phyloP scores from a whole-genome alignment of 192 early-diverging fungal species.

The Rhizophagus prolifer region DNA sequence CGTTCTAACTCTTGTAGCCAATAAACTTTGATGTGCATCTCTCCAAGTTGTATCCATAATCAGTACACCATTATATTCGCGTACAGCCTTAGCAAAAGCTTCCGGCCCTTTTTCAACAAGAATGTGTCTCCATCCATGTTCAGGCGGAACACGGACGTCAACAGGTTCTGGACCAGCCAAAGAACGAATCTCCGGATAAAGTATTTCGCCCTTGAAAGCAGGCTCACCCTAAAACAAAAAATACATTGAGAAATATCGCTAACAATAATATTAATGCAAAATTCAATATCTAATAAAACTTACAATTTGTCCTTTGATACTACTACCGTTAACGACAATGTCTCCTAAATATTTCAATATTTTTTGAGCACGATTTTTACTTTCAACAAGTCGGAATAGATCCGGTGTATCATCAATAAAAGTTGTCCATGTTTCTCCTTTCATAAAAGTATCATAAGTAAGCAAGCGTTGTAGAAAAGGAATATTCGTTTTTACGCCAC shows the following conservation, averaged over 20 bases:
- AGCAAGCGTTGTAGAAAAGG: slow-evolving; percentile 88
- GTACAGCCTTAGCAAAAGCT: slow-evolving; percentile 89
- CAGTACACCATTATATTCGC: slow-evolving; percentile 81
- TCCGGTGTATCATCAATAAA: slow-evolving; percentile 97
- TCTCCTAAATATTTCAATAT: slow-evolving; percentile 89
- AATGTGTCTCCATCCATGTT: slow-evolving; percentile 86
- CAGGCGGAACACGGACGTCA: slow-evolving; percentile 59
- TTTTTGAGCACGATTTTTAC: slow-evolving; percentile 84
- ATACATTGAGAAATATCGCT: not conserved
- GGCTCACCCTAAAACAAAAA: slow-evolving; percentile 59
- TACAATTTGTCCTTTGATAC: slow-evolving; percentile 84
- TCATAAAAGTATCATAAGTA: slow-evolving; percentile 76
- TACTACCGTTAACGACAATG: slow-evolving; percentile 87
- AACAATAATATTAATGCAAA: not conserved
- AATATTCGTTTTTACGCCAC: slow-evolving; percentile 97
- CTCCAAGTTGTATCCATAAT: slow-evolving; percentile 98
- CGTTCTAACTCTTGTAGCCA: slow-evolving; percentile 95
- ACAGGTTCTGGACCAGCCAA: slow-evolving; percentile 47
- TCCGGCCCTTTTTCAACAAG: slow-evolving; percentile 81
- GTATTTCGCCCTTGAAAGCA: slow-evolving; percentile 60
- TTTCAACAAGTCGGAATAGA: slow-evolving; percentile 78
- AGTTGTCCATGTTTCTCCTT: slow-evolving; percentile 92
- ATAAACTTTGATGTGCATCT: slow-evolving; percentile 93
- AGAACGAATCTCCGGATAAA: slow-evolving; percentile 60
- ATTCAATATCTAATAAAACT: slow-evolving; percentile 14